Evolutionary conservation across 495 filamentous ascomycete species (phyloP), one percentile per base, ranked within the genome.

Genomic region (Talaromyces thailandensis): DNA sequence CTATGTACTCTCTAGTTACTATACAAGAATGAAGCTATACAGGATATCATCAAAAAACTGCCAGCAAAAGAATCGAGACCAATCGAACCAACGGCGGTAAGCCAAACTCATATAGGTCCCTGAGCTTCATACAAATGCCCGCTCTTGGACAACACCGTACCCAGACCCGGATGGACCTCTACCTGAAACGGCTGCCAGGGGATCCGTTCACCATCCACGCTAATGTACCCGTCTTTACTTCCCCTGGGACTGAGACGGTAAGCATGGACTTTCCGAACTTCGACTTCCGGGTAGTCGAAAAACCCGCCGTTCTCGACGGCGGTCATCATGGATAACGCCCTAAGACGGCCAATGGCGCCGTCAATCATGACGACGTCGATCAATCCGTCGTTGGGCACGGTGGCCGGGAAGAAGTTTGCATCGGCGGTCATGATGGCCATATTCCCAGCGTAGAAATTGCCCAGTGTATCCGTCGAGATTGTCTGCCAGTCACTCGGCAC

Each of bases 391-490:
- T 86, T 84, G 6, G 92, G 90, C 12, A 94, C 81, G 0, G 94
- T 82, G 1, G 90, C 88, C 0, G 91, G 82, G 81, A 98, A 98
- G 79, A 97, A 95, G 66, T 90, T 91, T 35, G 86, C 82, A 61
- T 90, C 88, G 24, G 92, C 83, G 2, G 91, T 86, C 90, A 98
- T 91, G 73, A 87, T 91, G 5, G 90, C 85, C 92, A 97, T 94
- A 68, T 96, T 98, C 58, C 94, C 94, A 8, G 87, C 88, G 71
- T 94, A 97, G 76, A 98, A 97, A 69, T 90, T 97, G 6, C 93
- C 92, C 43, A 98, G 76, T 18, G 85, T 89, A 61, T 91, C 85
- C 57, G 86, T 80, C 5, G 89, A 84, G 11, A 88, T 72, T 23
- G 87, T 74, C 58, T 87, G 79, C 89, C 92, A 96, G 35, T 84